Evolutionary conservation across 148 eudicot species (phyloP).

Genomic region (Beta vulgaris): DNA sequence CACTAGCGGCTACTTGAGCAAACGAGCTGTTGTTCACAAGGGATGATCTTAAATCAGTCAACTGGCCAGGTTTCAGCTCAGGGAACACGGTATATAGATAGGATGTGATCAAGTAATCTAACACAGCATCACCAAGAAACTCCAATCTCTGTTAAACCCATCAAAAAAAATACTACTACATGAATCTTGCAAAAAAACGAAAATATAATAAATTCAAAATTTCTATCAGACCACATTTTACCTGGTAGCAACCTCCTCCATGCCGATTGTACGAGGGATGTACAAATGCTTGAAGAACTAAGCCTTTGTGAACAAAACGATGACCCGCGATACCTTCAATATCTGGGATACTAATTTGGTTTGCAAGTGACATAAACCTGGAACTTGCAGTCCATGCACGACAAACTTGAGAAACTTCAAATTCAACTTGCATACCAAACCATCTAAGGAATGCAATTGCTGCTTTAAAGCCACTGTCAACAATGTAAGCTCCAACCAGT

Average conservation of each 20-base stretch:
- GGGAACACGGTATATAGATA: slow-evolving; percentile 82
- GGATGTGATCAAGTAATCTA: slow-evolving; percentile 91
- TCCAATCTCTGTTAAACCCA: slow-evolving; percentile 77
- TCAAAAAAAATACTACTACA: slow-evolving; percentile 18
- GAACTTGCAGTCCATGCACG: slow-evolving; percentile 62
- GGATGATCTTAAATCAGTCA: slow-evolving; percentile 88
- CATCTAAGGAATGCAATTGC: slow-evolving; percentile 82
- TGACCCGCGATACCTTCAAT: slow-evolving; percentile 60
- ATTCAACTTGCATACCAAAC: slow-evolving; percentile 73
- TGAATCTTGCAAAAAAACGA: slow-evolving; percentile 5
- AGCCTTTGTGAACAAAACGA: slow-evolving; percentile 65
- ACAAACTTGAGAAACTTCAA: slow-evolving; percentile 52
- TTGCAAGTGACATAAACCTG: slow-evolving; percentile 50
- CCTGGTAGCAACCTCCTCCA: slow-evolving; percentile 96
- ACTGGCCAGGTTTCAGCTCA: slow-evolving; percentile 80
- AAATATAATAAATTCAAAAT: neutral
- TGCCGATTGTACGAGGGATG: slow-evolving; percentile 83
- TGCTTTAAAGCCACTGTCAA: slow-evolving; percentile 85
- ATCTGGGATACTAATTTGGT: slow-evolving; percentile 43
- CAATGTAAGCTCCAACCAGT: slow-evolving; percentile 79
- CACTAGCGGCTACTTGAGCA: slow-evolving; percentile 63
- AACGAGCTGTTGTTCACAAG: slow-evolving; percentile 70
- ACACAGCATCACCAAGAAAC: slow-evolving; percentile 93
- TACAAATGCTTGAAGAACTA: slow-evolving; percentile 83
- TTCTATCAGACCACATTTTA: slow-evolving; percentile 19